These are phyloP conservation scores for Ogataea paradorogensis DNA, from an alignment of 805 yeast species.

Conservation along the genomic window DNA sequence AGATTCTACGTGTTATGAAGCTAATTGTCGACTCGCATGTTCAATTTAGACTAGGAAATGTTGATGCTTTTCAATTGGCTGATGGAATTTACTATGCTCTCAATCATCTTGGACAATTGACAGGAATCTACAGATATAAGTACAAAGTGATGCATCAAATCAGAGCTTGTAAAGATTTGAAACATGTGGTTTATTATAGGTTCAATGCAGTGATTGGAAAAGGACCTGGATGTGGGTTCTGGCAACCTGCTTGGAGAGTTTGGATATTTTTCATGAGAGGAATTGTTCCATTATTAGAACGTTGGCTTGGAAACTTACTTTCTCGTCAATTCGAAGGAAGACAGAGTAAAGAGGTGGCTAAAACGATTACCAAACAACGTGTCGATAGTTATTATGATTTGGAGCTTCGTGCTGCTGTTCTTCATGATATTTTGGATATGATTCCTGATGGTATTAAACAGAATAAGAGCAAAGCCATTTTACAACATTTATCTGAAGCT, in stretches of 20 bases:
- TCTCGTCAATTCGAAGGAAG: constrained; percentile 97
- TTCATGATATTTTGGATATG: constrained; percentile 96
- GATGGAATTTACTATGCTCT: constrained; percentile 90
- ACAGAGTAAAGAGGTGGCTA: constrained; percentile 84
- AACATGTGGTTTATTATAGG: constrained; percentile 82
- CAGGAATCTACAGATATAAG: constrained; percentile 95
- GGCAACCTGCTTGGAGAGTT: constrained; percentile 99
- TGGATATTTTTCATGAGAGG: constrained; percentile 95
- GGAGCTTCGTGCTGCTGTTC: constrained; percentile 88
- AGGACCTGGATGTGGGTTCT: constrained; percentile 98
- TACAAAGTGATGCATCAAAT: constrained; percentile 98
- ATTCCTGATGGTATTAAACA: constrained; percentile 93
- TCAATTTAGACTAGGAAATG: constrained; percentile 83
- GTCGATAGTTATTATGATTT: constrained; percentile 92
- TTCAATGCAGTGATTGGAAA: constrained; percentile 88
- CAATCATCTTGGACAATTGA: constrained; percentile 91
- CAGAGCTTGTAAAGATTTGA: constrained; percentile 90
- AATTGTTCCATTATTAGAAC: constrained; percentile 81
- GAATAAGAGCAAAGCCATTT: constrained; percentile 77
- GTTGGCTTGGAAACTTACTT: constrained; percentile 91
- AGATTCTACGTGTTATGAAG: constrained; percentile 78
- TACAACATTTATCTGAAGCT: constrained; percentile 95
- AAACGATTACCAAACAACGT: constrained; percentile 93
- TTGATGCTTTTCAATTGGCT: constrained; percentile 90
- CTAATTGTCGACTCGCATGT: constrained; percentile 91